Percentiles rank a stretch among this genome's conserved stretches.
Evolutionary conservation across 352 stramenopile species (phyloP).

Genomic region (Phytophthora chlamydospora): DNA sequence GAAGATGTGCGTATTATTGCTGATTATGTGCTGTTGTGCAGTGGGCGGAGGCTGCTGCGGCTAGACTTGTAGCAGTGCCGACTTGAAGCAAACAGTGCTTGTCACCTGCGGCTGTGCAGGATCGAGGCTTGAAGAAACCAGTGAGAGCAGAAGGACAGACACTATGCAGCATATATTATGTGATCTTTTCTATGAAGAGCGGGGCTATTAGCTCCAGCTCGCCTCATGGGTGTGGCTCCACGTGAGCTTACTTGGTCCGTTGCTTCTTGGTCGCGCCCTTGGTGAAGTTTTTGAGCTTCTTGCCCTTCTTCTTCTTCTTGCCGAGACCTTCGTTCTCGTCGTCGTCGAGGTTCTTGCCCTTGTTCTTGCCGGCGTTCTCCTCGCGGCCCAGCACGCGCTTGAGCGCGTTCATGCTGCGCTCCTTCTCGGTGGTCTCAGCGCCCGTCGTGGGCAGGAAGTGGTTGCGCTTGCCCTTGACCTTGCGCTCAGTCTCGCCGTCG

Average conservation of each 20-base stretch:
- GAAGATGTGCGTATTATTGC: not conserved
- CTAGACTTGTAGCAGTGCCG: constrained; percentile 15
- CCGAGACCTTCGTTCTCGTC: constrained; percentile 57
- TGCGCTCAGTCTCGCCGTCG: constrained; percentile 91
- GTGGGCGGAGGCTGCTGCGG: constrained; percentile 66
- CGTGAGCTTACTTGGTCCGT: constrained; percentile 54
- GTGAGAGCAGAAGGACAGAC: too few relatives aligned
- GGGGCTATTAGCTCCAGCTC: constrained; percentile 9
- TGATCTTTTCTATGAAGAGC: constrained; percentile 42
- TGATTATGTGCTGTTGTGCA: constrained; percentile 26
- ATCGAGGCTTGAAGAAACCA: not conserved
- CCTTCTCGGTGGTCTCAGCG: constrained; percentile 78
- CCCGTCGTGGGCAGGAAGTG: constrained; percentile 80
- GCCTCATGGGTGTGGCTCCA: constrained; percentile 6
- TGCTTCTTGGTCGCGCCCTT: constrained; percentile 74
- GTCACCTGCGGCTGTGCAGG: not conserved
- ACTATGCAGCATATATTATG: constrained; percentile 45
- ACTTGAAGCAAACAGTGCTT: constrained; percentile 1
- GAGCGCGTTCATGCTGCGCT: constrained; percentile 79
- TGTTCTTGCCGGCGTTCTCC: constrained; percentile 81
- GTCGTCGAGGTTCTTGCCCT: constrained; percentile 58
- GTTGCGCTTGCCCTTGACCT: constrained; percentile 86
- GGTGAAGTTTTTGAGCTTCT: constrained; percentile 78
- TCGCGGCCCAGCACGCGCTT: constrained; percentile 78
- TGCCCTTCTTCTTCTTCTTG: constrained; percentile 68